Evolutionary conservation across 352 stramenopile species (phyloP), one percentile per base, ranked within the genome.

Genomic region (Elongisporangium undulatum): DNA sequence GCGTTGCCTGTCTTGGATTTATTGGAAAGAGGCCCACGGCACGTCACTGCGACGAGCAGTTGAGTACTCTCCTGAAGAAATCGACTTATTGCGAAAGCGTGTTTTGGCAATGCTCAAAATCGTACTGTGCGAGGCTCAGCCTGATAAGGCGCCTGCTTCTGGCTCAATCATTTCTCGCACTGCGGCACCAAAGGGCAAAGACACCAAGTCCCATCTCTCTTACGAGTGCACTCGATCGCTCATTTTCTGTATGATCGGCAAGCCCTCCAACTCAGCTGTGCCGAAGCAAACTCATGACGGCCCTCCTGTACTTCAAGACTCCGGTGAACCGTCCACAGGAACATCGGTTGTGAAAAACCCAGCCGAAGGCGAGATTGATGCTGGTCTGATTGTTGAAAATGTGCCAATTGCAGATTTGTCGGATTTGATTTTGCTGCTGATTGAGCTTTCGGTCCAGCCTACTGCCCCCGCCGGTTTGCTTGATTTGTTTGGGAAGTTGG

Each of bases 221-320:
- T 94, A 90, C 41, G 85, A 92, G 61, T 90, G 78, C 56, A 92
- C 83, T n/a, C 73, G 81, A 1, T 83, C 82, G 22, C 66, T 94
- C 26, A 90, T 94, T 20, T 94, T 91, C 57, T 90, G 85, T 59
- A 94, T 94, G 85, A 90, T 94, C 54, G 82, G 85, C 7, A 94
- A 94, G 51, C 75, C 82, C 29, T 89, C 82, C 29, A 87, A 88
- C 24, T 77, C 79, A 15, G 75, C 72, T 85, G 17, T 73, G 75
- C 16, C 75, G 75, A 53, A 69, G 84, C 53, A 84, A 85, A 23
- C 13, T 2, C 4, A 41, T 50, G 81, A 90, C 62, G 81, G 78
- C 38, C 85, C 77, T 6, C 76, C 77, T 7, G 67, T 60, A 4
- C 57, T 82, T 12, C 75, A 85, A 54, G 81, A 86, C n/a, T 64